phyloP scores from a whole-genome alignment of 345 rosid species.

The Salix dunnii region DNA sequence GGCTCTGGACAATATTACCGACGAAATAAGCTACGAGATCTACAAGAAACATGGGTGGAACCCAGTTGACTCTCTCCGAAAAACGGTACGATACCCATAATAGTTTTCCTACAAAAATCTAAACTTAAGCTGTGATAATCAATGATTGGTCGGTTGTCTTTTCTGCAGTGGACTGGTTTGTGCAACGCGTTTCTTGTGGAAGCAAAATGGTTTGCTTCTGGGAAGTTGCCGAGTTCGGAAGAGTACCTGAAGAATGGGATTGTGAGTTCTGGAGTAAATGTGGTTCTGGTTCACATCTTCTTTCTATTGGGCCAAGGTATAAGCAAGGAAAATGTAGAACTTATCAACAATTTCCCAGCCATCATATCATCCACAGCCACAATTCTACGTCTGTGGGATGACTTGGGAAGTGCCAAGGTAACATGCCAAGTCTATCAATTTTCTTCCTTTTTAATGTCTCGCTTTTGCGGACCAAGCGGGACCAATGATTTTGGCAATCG shows the following conservation, averaged over 20 bases:
- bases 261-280: conserved; percentile 49
- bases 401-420: conserved; percentile 60
- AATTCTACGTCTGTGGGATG: conserved; percentile 50
- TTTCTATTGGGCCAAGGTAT: conserved; percentile 42
- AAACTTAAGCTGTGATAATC: too few relatives aligned
- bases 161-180: conserved; percentile 48
- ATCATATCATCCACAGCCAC: conserved; percentile 38
- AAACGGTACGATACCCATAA: too few relatives aligned
- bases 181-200: conserved; percentile 55
- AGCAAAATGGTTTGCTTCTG: conserved; percentile 52
- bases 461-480: too few relatives aligned
- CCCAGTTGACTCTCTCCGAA: too few relatives aligned
- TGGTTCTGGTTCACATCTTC: conserved; percentile 45
- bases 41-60: too few relatives aligned
- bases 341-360: conserved; percentile 30
- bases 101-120: too few relatives aligned
- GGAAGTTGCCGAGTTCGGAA: conserved; percentile 28
- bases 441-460: too few relatives aligned
- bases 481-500: too few relatives aligned
- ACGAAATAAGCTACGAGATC: too few relatives aligned
- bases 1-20: too few relatives aligned
- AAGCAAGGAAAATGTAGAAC: conserved; percentile 29
- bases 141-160: too few relatives aligned
- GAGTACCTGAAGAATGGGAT: conserved; percentile 59
- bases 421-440: too few relatives aligned